A percentile compares a stretch with the other conserved stretches of the same genome.
These are phyloP conservation scores for Kondoa subrosea DNA, from an alignment of 768 basidiomycete species.

Conservation along the genomic window DNA sequence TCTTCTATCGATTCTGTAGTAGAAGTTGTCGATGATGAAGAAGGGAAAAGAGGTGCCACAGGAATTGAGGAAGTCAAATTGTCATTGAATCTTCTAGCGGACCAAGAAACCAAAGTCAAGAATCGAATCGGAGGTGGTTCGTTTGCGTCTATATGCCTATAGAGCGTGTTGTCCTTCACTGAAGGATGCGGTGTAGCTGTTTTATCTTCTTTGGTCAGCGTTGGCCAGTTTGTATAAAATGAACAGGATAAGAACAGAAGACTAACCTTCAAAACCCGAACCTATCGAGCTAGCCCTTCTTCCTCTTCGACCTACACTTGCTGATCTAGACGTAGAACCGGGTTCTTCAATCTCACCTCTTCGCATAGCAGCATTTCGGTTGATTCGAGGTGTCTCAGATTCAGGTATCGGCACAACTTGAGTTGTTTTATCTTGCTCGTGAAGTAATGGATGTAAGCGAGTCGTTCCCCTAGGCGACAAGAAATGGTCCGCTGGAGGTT, in stretches of 20 bases:
- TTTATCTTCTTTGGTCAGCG: neutral
- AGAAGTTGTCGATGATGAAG: too few relatives aligned
- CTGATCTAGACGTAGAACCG: neutral
- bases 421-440: neutral
- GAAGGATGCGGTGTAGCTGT: conserved; percentile 7
- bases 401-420: neutral
- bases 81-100: neutral
- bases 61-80: neutral
- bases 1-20: neutral
- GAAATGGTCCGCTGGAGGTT: too few relatives aligned
- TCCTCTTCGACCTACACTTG: neutral
- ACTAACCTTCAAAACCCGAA: conserved; percentile 5
- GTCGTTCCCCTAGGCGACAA: neutral
- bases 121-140: neutral
- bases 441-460: neutral
- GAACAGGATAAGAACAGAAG: neutral
- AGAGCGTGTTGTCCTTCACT: neutral
- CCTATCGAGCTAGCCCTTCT: conserved; percentile 1
- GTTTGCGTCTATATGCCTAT: neutral
- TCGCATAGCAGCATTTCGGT: conserved; percentile 2
- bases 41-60: neutral
- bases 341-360: neutral
- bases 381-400: conserved; percentile 6
- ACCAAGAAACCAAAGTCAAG: conserved; percentile 1
- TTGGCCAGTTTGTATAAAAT: neutral